Percentiles rank a stretch among this genome's conserved stretches.
Evolutionary conservation across 257 asterid genomes (phyloP).

Genomic region (Solanum boliviense): DNA sequence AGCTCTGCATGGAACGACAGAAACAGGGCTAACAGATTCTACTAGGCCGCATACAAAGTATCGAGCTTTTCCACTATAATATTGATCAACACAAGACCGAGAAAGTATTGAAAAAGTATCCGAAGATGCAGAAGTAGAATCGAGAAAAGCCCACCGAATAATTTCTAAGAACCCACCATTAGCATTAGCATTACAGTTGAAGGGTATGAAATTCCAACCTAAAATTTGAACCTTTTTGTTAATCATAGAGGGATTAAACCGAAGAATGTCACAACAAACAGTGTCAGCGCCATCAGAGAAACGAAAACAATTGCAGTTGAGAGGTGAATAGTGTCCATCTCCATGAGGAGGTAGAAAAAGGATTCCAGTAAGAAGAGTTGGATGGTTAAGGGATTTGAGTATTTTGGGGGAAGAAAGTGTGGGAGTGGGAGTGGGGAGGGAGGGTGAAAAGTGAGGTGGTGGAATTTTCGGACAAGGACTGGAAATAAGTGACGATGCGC

Average conservation of each 20-base stretch:
- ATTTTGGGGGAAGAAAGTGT: constrained; percentile 19
- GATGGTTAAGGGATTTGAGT: constrained; percentile 43
- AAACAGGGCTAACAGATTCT: constrained; percentile 59
- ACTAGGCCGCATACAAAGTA: constrained; percentile 36
- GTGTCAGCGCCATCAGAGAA: constrained; percentile 46
- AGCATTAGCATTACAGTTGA: constrained; percentile 2
- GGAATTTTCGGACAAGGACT: not conserved
- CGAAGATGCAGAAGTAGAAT: constrained; percentile 8
- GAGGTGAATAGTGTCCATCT: not conserved
- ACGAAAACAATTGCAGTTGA: constrained; percentile 45
- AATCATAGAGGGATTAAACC: constrained; percentile 36
- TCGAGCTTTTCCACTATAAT: constrained; percentile 10
- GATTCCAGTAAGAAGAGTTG: constrained; percentile 44
- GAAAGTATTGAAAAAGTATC: constrained; percentile 24
- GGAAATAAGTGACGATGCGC: constrained; percentile 30
- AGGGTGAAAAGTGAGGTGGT: constrained; percentile 2
- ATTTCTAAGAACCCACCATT: constrained; percentile 65
- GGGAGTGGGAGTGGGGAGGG: not conserved
- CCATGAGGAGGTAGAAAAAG: constrained; percentile 32
- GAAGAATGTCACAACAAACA: constrained; percentile 64
- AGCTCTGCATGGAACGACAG: constrained; percentile 40
- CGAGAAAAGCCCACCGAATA: constrained; percentile 45
- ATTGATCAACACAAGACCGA: constrained; percentile 8
- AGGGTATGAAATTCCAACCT: constrained; percentile 79
- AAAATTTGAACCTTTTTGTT: constrained; percentile 29